A percentile compares a stretch with the other conserved stretches of the same genome.
phyloP scores from a whole-genome alignment of 106 monocot genomes.

The Agapanthus africanus region DNA sequence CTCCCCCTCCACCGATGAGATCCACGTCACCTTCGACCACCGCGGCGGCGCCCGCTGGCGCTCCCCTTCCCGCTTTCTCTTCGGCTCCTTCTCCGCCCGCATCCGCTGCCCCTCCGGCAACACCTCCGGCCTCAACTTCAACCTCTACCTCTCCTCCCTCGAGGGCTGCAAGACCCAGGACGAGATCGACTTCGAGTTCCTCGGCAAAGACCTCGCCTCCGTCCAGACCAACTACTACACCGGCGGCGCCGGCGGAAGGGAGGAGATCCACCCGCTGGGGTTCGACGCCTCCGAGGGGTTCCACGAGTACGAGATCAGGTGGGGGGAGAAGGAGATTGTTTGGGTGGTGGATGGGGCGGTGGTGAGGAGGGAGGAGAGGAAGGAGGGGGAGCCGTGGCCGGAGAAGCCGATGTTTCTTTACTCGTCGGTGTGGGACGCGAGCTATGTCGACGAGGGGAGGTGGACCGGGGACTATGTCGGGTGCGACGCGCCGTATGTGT shows the following conservation, averaged over 20 bases:
- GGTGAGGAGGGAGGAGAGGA: conserved; percentile 41
- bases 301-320: conserved; percentile 60
- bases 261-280: conserved; percentile 44
- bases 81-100: conserved; percentile 39
- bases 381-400: conserved; percentile 36
- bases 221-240: conserved; percentile 66
- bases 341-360: conserved; percentile 49
- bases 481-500: conserved; percentile 53
- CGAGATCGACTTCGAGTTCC: conserved; percentile 84
- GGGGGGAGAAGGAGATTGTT: conserved; percentile 33
- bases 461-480: conserved; percentile 61
- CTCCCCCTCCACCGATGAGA: conserved; percentile 34
- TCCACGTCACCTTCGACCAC: conserved; percentile 57
- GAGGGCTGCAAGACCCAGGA: conserved; percentile 62
- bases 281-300: conserved; percentile 49
- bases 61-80: conserved; percentile 38
- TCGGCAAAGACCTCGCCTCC: conserved; percentile 45
- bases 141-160: conserved; percentile 69
- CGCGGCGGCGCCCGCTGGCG: conserved; percentile 70
- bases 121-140: conserved; percentile 67
- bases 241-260: conserved; percentile 36
- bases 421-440: conserved; percentile 72
- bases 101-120: conserved; percentile 47
- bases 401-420: conserved; percentile 60
- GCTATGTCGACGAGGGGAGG: conserved; percentile 46